These are phyloP conservation scores for Clausena lansium DNA, from an alignment of 345 rosid species.

Conservation along the genomic window DNA sequence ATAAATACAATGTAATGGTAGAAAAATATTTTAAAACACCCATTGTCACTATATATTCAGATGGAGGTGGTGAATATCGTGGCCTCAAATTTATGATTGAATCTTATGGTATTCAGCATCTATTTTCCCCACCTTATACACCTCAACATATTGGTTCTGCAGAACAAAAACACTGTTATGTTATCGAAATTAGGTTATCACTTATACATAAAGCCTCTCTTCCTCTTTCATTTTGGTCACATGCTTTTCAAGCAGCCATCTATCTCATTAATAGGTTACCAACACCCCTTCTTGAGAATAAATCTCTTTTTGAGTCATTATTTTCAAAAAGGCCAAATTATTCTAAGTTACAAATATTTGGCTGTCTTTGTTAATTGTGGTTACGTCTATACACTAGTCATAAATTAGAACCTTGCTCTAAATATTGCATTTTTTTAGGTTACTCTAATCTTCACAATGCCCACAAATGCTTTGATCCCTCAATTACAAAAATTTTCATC, in stretches of 20 bases:
- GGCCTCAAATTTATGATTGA: not conserved
- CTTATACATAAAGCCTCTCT: not conserved
- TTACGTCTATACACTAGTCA: not conserved
- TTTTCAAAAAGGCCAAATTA: too few relatives aligned
- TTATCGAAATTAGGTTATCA: not conserved
- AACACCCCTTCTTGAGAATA: not conserved
- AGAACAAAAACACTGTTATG: not conserved
- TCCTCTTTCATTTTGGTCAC: not conserved
- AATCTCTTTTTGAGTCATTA: not conserved
- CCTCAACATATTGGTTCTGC: not conserved
- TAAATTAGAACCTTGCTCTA: not conserved
- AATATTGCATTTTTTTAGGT: not conserved
- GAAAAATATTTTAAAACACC: not conserved
- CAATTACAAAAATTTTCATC: not conserved
- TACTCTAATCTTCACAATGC: not conserved
- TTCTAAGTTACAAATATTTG: too few relatives aligned
- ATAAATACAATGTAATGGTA: not conserved
- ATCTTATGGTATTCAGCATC: not conserved
- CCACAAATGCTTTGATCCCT: not conserved
- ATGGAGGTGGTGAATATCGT: not conserved
- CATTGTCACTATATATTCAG: not conserved
- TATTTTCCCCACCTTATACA: not conserved
- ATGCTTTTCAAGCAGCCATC: not conserved
- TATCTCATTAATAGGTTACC: not conserved
- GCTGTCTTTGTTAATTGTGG: not conserved